Conservation (phyloP, 2,329 filamentous ascomycete species). For the Verticillium zaregamsianum region DNA sequence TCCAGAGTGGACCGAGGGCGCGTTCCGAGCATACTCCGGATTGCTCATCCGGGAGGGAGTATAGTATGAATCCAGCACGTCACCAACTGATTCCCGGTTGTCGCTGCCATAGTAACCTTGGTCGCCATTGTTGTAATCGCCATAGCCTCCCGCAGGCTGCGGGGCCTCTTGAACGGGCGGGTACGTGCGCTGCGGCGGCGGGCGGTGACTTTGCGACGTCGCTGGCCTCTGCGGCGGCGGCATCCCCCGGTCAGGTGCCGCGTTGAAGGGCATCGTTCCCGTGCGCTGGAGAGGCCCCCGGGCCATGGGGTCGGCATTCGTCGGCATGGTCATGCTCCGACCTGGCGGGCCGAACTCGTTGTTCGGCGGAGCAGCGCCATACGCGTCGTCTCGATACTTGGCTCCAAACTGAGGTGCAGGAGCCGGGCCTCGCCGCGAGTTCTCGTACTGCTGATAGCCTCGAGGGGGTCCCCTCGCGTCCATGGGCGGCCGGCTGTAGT, state of each 20-base stretch:
- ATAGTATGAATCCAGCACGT: conserved; percentile 20
- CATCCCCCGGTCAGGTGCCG: conserved; percentile 37
- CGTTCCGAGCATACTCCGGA: conserved; percentile 13
- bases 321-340: conserved; percentile 61
- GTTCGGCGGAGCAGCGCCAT: conserved; percentile 26
- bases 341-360: conserved; percentile 46
- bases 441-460: conserved; percentile 27
- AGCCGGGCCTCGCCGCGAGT: conserved; percentile 18
- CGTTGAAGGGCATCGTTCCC: conserved; percentile 43
- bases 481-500: conserved; percentile 26
- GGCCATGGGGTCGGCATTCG: conserved; percentile 32
- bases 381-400: conserved; percentile 32
- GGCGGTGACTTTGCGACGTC: conserved; percentile 48
- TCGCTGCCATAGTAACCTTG: conserved; percentile 4
- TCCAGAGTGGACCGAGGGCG: neutral
- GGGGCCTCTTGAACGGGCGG: conserved; percentile 37
- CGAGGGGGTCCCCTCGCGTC: conserved; percentile 31
- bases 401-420: conserved; percentile 26
- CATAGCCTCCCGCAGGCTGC: conserved; percentile 21
- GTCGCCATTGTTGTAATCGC: conserved; percentile 35
- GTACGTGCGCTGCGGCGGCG: conserved; percentile 50
- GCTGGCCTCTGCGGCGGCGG: conserved; percentile 44
- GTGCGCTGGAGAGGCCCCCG: conserved; percentile 27
- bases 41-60: conserved; percentile 19
- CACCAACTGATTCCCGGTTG: conserved; percentile 11